phyloP scores from a whole-genome alignment of 495 filamentous ascomycete genomes.

The Thermothielavioides terrestris region DNA sequence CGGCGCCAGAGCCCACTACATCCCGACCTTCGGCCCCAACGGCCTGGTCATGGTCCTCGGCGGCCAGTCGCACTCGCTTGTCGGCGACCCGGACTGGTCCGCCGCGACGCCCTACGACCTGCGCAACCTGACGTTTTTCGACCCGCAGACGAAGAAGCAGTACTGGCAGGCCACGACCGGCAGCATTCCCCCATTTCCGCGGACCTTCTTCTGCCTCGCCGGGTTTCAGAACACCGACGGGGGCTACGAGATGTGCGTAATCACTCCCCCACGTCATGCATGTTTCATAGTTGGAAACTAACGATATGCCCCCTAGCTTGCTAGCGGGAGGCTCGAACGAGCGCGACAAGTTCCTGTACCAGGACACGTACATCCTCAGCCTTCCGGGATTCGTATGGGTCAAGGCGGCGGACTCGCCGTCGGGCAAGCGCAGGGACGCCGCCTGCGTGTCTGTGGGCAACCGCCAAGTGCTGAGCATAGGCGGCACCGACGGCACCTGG shows the following conservation, averaged over 20 bases:
- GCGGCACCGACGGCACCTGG: conserved; percentile 21
- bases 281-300: neutral
- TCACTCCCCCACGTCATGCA: neutral
- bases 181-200: conserved; percentile 9
- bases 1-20: conserved; percentile 19
- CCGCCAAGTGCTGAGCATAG: conserved; percentile 34
- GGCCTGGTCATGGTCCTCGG: conserved; percentile 31
- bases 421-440: conserved; percentile 21
- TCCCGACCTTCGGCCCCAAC: conserved; percentile 20
- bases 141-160: conserved; percentile 27
- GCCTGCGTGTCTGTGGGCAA: conserved; percentile 29
- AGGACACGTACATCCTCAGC: conserved; percentile 34
- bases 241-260: conserved; percentile 28
- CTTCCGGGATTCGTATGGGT: conserved; percentile 42
- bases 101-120: conserved; percentile 7
- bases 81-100: neutral
- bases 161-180: conserved; percentile 29
- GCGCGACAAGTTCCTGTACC: conserved; percentile 6
- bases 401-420: conserved; percentile 13
- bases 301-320: conserved; percentile 20
- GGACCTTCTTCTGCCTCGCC: conserved; percentile 22
- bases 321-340: conserved; percentile 26
- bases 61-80: conserved; percentile 19
- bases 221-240: conserved; percentile 23
- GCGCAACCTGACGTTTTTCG: conserved; percentile 26